Evolutionary conservation across 2,329 filamentous ascomycete genomes (phyloP), one percentile per base, ranked within the genome.

Genomic region (Fonsecaea monophora): DNA sequence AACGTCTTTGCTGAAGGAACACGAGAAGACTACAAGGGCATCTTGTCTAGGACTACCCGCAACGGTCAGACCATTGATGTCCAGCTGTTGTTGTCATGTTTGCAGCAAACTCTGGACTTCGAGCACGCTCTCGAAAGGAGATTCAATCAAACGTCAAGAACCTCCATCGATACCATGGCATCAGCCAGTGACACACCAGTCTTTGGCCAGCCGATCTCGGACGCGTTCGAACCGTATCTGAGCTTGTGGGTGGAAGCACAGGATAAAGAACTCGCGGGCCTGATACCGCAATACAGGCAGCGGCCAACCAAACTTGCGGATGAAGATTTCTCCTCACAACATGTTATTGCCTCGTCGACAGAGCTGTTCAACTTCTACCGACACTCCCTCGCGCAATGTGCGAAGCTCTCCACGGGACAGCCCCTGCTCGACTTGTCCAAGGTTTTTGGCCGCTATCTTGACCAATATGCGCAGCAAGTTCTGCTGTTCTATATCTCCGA

Each of bases 321-420:
- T 71, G 95, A 99, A 73, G 95, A 99, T 64, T 98, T 98, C 77
- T 92, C 92, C 50, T 84, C 91, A 0, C 92, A 96, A 76, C 89
- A 92, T 53, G 94, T 99, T 64, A 94, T 97, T 65, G 85, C 90
- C 1, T 98, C 95, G 0, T 96, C 95, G 3, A 97, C 96, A 54
- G 95, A 99, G 76, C 86, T 99, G 0, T 99, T 99, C 79, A 92
- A 97, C 74, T 97, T 97, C 76, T 99, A 99, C 80, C 92, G 96
- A 68, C 86, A 94, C 66, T 94, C 92, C 0, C 82, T 99, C 40
- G 92, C 93, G 3, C 95, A 99, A 80, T 99, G 95, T 78, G 93
- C 95, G 3, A 98, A 97, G 78, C 84, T 99, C 0, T 98, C 95
- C 0, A 97, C 94, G 0, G 91, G 93, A n/a, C 89, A 90, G 62